phyloP scores from a whole-genome alignment of 208 protist genomes.

The Crithidia sp. region DNA sequence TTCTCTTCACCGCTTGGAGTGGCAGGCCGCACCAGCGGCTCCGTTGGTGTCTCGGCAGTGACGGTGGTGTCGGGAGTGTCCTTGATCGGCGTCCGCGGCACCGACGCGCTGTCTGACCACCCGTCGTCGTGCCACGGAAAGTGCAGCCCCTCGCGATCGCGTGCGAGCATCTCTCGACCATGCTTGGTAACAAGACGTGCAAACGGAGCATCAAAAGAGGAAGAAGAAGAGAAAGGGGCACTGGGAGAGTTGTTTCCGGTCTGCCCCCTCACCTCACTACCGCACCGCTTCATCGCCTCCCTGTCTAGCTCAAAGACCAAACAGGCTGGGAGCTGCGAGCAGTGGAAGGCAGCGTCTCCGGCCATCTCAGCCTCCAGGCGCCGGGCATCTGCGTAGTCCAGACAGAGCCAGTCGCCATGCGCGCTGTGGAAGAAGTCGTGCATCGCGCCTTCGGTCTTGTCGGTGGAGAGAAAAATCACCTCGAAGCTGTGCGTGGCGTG shows the following conservation, averaged over 20 bases:
- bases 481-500: slow-evolving; percentile 41
- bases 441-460: slow-evolving; percentile 46
- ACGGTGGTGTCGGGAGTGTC: neutral
- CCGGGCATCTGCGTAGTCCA: slow-evolving; percentile 15
- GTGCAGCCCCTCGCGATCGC: neutral
- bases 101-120: slow-evolving; percentile 1
- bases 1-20: neutral
- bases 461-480: slow-evolving; percentile 65
- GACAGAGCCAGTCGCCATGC: slow-evolving; percentile 37
- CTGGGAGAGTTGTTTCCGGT: neutral
- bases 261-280: neutral
- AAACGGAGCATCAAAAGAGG: neutral
- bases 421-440: slow-evolving; percentile 54
- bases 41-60: neutral
- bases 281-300: neutral
- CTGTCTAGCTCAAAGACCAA: slow-evolving; percentile 6
- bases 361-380: slow-evolving; percentile 3
- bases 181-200: slow-evolving; percentile 8
- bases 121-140: slow-evolving; percentile 21
- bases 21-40: neutral
- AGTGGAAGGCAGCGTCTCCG: neutral
- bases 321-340: slow-evolving; percentile 7
- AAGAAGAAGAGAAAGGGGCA: neutral
- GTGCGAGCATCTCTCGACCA: slow-evolving; percentile 10
- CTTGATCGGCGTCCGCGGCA: neutral